Base-by-base conservation (phyloP, 2,329 filamentous ascomycete genomes). In the Cordyceps javanica region DNA sequence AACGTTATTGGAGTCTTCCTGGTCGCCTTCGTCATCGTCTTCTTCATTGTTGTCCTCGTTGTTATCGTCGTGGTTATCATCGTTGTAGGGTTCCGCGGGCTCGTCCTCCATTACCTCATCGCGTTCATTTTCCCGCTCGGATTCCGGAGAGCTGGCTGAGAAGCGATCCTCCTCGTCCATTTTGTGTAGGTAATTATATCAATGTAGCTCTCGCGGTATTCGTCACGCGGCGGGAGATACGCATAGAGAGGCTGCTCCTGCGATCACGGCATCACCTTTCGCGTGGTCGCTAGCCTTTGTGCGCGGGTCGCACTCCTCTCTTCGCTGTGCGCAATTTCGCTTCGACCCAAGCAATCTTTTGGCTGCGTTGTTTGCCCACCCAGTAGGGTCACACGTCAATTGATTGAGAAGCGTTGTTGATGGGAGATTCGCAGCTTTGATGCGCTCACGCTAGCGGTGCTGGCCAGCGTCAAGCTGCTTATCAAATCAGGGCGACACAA, bases 1-100 rank as follows among this genome's bases (percentile, higher is more conserved):
- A 0, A 60, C 64, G 1, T 75, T 71, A 26, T 68, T 70, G 45
- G 74, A 76, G 62, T 72, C 71, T 16, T 69, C 67, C 1, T 71
- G 68, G 2, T 70, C 67, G 2, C 72, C 69, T 5, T 69, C 67
- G 0, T 73, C 69, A 21, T 68, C 70, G 3, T 72, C 69, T 10
- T 72, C 66, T 7, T 73, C 68, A 5, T 76, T 66, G 9, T 41
- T 41, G 5, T 75, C 69, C 10, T 73, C 68, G 5, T 76, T 66
- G 11, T 45, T 45, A n/a, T 75, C 69, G 9, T 73, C 68, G 71
- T 66, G 8, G 70, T 69, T n/a, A 75, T 76, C 56, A 2, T 83
- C 81, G 62, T 73, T 68, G 9, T 70, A 68, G 26, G 63, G 60
- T 38, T 71, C 67, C 39, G 58, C 51, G 13, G 63, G 61, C 36